A percentile compares a stretch with the other conserved stretches of the same genome.
Conservation (phyloP, 169 alveolate species). For the Eimeria necatrix region DNA sequence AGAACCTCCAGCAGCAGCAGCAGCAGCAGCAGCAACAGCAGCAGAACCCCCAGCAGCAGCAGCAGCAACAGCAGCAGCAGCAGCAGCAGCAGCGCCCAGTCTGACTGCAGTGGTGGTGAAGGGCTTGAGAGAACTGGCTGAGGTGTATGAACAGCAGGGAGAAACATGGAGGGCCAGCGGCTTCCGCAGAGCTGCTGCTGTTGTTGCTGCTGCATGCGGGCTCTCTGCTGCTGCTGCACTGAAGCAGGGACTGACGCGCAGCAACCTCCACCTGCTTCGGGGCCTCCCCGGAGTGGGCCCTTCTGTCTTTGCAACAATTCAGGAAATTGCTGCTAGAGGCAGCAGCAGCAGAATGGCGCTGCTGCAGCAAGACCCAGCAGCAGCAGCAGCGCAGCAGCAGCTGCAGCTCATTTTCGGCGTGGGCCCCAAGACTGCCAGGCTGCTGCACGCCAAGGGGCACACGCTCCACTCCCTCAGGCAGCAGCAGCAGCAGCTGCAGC, state of each 20-base stretch:
- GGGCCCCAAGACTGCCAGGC: background rate
- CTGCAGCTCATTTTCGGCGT: background rate
- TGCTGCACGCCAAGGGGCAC: background rate
- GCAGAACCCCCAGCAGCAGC: too few species aligned
- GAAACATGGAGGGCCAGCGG: conserved; percentile 57
- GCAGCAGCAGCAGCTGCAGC: background rate
- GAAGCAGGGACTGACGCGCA: background rate
- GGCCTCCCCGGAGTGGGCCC: background rate
- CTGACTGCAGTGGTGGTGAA: background rate
- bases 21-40: background rate
- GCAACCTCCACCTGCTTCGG: background rate
- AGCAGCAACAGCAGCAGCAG: too few species aligned
- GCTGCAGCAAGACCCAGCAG: background rate
- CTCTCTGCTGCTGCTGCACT: background rate
- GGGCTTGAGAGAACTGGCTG: background rate
- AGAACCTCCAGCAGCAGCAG: too few species aligned
- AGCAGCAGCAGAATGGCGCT: background rate
- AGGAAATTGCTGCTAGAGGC: background rate
- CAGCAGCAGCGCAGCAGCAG: background rate
- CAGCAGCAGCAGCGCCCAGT: background rate
- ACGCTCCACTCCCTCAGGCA: too few species aligned
- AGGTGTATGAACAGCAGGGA: conserved; percentile 53
- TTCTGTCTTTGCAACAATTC: background rate
- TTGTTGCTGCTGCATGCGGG: background rate
- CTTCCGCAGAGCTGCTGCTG: conserved; percentile 25